phyloP scores from a whole-genome alignment of 2,329 filamentous ascomycete genomes.

The Fusarium guadeloupense region DNA sequence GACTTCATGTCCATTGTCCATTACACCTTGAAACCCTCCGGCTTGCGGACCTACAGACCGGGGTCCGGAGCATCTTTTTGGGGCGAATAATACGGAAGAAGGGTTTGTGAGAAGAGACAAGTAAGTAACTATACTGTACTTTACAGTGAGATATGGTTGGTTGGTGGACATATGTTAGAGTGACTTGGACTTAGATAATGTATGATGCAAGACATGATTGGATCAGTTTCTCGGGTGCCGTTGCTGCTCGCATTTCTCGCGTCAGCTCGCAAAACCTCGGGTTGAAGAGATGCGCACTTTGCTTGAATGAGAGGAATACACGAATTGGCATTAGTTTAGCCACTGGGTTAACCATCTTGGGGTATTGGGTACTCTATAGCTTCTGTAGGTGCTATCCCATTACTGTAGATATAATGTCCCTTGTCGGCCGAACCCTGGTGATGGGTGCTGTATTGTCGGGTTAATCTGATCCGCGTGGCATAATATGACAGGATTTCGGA shows the following conservation, averaged over 20 bases:
- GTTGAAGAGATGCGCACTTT: too few species aligned
- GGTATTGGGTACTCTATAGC: too few species aligned
- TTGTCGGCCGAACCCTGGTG: slow-evolving; percentile 36
- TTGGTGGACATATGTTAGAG: not conserved
- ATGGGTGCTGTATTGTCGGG: slow-evolving; percentile 3
- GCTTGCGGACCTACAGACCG: not conserved
- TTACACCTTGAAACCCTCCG: not conserved
- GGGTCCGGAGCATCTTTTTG: not conserved
- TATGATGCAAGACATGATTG: too few species aligned
- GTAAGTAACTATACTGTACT: too few species aligned
- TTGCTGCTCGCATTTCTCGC: slow-evolving; percentile 20
- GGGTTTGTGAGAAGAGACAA: not conserved
- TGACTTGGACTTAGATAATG: too few species aligned
- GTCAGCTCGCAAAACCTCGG: too few species aligned
- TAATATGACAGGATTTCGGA: slow-evolving; percentile 20
- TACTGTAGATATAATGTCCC: not conserved
- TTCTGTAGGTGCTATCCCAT: not conserved
- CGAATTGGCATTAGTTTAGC: too few species aligned
- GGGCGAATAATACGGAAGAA: not conserved
- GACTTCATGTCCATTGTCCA: not conserved
- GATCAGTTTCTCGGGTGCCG: too few species aligned
- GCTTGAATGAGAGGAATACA: too few species aligned
- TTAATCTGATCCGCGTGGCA: slow-evolving; percentile 19
- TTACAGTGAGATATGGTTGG: not conserved
- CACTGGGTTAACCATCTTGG: too few species aligned